Percentiles rank a stretch among this genome's conserved stretches.
Evolutionary conservation across 2,329 filamentous ascomycete species (phyloP).

Genomic region (Penicillium sp.): DNA sequence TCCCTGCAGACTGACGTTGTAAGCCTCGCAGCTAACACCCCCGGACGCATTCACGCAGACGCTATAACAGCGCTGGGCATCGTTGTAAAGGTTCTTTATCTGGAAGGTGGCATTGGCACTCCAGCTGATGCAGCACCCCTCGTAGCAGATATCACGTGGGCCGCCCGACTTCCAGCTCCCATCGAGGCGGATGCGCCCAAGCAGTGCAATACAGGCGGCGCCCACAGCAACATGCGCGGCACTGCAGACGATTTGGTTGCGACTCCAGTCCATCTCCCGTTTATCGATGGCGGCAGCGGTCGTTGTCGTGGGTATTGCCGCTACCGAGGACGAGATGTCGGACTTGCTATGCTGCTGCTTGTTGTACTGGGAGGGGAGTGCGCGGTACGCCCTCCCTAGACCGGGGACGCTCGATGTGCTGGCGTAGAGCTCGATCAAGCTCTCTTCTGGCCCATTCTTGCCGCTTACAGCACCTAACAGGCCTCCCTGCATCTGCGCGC

Average conservation of each 20-base stretch:
- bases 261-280: background rate
- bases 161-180: background rate
- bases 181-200: background rate
- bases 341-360: background rate
- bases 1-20: background rate
- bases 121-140: background rate
- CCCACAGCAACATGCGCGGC: background rate
- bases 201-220: background rate
- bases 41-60: background rate
- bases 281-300: background rate
- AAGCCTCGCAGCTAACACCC: background rate
- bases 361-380: background rate
- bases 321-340: background rate
- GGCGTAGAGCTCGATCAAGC: background rate
- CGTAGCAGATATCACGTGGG: background rate
- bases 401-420: background rate
- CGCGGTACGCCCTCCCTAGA: background rate
- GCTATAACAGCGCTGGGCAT: background rate
- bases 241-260: background rate
- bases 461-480: background rate
- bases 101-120: background rate
- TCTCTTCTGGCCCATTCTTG: background rate
- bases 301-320: background rate
- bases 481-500: background rate
- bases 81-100: background rate